phyloP scores from a whole-genome alignment of 2,329 filamentous ascomycete species.

The Colletotrichum lupini region DNA sequence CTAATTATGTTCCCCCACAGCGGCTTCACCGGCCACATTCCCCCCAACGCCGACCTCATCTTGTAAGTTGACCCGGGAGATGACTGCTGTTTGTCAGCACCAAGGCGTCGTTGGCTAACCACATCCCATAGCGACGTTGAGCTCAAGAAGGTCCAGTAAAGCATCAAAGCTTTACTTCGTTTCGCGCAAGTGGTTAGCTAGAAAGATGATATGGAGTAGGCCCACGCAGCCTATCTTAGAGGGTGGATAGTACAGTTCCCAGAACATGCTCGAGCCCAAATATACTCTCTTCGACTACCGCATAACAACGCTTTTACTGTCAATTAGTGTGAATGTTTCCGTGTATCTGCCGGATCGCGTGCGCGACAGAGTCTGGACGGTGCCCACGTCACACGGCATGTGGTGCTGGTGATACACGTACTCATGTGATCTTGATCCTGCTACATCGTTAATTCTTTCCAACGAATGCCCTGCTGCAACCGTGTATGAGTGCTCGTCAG shows the following conservation, averaged over 20 bases:
- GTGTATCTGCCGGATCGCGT: neutral
- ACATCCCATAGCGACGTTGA: slow-evolving; percentile 69
- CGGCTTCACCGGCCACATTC: slow-evolving; percentile 84
- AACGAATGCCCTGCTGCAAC: neutral
- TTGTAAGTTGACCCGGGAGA: slow-evolving; percentile 72
- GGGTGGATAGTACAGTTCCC: neutral
- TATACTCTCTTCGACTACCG: neutral
- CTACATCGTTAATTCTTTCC: neutral
- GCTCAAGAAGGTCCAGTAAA: slow-evolving; percentile 71
- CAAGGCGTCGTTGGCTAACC: slow-evolving; percentile 22
- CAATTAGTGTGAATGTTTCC: neutral
- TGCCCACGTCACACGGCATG: neutral
- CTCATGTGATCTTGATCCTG: neutral
- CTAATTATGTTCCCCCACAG: slow-evolving; percentile 51
- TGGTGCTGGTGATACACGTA: neutral
- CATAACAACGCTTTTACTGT: neutral
- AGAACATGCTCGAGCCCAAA: neutral
- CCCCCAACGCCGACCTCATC: slow-evolving; percentile 78
- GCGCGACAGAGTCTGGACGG: too few species aligned
- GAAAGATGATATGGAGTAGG: neutral
- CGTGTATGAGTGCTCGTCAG: neutral
- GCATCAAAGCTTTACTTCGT: slow-evolving; percentile 44
- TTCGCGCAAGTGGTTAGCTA: neutral
- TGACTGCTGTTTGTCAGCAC: neutral
- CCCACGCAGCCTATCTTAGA: neutral